Base-by-base conservation (phyloP, 2,329 filamentous ascomycete species). In the Dactylellina cionopaga region DNA sequence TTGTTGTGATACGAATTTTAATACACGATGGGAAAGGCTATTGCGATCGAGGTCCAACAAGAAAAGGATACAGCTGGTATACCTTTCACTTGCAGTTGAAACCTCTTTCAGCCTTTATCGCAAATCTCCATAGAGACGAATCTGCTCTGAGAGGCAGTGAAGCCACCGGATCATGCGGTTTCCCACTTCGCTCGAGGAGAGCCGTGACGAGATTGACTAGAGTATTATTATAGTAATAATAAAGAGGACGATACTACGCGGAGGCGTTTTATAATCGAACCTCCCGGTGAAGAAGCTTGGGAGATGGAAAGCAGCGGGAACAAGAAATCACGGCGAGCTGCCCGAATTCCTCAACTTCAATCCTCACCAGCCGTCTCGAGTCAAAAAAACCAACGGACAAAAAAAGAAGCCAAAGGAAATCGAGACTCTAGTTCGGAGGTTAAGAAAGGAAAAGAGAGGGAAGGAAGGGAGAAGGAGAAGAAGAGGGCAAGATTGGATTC, bases 51-150 rank as follows among this genome's bases (percentile, higher is more conserved):
- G 59, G 68, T 64, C 37, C 59, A 65, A 65, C 54, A 72, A 65
- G 59, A 59, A 72, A 72, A 72, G n/a, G 68, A 65, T 65, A 72
- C 60, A 47, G 44, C 59, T 35, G 22, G 47, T 64, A 65, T 65
- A 72, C 59, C 68, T 65, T 72, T 60, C 27, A 56, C 68, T 65
- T 72, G 68, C 52, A 47, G 60, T 65, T 60, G 59, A 64, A 47
- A 72, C 68, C 68, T 72, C 68, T 52, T 60, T 72, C 68, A 72
- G 46, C 68, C 68, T 58, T 72, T 65, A 51, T 65, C 68, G 68
- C 68, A 72, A 65, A 60, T 54, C 55, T 72, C 68, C 68, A 72
- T 72, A 65, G 59, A 72, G 68, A 59, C 68, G 54, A 54, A 27
- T 68, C 54, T 31, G 25, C 59, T 54, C 58, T 37, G 43, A 59